Percentiles rank a stretch among this genome's conserved stretches.
These are phyloP conservation scores for Favolaschia claudopus DNA, from an alignment of 768 basidiomycete species.

Conservation along the genomic window DNA sequence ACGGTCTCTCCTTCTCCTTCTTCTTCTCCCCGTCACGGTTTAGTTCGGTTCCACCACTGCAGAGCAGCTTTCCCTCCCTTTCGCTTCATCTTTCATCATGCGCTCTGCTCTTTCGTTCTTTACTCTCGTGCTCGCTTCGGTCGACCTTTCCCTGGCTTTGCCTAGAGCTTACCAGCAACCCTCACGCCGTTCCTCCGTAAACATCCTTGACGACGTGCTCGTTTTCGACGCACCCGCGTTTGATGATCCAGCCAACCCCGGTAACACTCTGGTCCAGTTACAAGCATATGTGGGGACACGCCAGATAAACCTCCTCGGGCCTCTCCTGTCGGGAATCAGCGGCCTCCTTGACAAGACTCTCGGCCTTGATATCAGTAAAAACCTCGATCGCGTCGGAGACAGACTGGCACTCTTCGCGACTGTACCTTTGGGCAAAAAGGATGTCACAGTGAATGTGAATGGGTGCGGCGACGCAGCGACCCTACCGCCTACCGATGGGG, in stretches of 20 bases:
- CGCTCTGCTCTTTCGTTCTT: slow-evolving; percentile 25
- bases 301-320: slow-evolving; percentile 34
- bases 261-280: slow-evolving; percentile 39
- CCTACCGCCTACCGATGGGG: slow-evolving; percentile 39
- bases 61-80: slow-evolving; percentile 18
- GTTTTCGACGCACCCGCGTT: slow-evolving; percentile 51
- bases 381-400: slow-evolving; percentile 34
- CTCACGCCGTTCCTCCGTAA: slow-evolving; percentile 23
- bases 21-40: slow-evolving; percentile 13
- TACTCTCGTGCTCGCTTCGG: slow-evolving; percentile 19
- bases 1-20: background rate
- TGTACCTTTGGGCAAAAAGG: slow-evolving; percentile 41
- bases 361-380: slow-evolving; percentile 41
- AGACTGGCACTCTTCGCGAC: slow-evolving; percentile 45
- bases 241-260: slow-evolving; percentile 41
- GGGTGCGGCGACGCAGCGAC: slow-evolving; percentile 38
- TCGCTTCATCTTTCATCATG: slow-evolving; percentile 10
- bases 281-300: slow-evolving; percentile 47
- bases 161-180: slow-evolving; percentile 18
- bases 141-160: slow-evolving; percentile 13
- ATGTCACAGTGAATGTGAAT: slow-evolving; percentile 37
- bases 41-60: slow-evolving; percentile 20
- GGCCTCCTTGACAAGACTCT: slow-evolving; percentile 30
- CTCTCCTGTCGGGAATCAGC: slow-evolving; percentile 31
- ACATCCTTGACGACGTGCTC: slow-evolving; percentile 41